A percentile compares a stretch with the other conserved stretches of the same genome.
Conservation (phyloP, 176 grass and related monocot species). For the Triticum urartu region DNA sequence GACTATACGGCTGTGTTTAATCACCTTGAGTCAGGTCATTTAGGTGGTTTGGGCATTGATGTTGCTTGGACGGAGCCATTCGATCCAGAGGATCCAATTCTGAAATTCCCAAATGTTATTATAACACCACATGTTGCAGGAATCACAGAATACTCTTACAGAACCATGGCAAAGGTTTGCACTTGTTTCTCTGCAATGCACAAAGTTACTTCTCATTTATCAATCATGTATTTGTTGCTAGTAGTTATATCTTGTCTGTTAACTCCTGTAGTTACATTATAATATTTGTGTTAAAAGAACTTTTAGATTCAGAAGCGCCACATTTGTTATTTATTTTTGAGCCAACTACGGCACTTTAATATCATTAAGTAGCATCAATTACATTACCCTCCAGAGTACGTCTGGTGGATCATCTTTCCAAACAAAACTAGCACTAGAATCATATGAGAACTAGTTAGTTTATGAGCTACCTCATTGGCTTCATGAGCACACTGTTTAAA, state of each 20-base stretch:
- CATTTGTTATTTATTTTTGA: not conserved
- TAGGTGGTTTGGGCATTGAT: conserved; percentile 90
- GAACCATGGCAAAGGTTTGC: conserved; percentile 89
- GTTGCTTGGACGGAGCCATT: conserved; percentile 96
- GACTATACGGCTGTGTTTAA: conserved; percentile 73
- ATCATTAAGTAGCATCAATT: not conserved
- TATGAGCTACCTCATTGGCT: not conserved
- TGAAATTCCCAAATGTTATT: conserved; percentile 87
- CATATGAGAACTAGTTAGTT: not conserved
- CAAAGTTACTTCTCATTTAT: conserved; percentile 10
- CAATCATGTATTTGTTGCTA: not conserved
- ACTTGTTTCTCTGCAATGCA: not conserved
- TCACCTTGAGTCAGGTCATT: conserved; percentile 72
- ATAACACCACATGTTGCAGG: conserved; percentile 91
- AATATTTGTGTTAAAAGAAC: not conserved
- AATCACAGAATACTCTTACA: conserved; percentile 71
- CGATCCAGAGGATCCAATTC: conserved; percentile 85
- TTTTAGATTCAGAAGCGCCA: not conserved
- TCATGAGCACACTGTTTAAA: not conserved
- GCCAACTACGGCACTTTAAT: not conserved
- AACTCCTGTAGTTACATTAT: not conserved
- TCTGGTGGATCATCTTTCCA: not conserved
- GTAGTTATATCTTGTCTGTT: not conserved
- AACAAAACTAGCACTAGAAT: not conserved
- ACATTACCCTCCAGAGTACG: not conserved